Evolutionary conservation across 192 early-diverging fungal species (phyloP).

Genomic region (Coemansia sp.): DNA sequence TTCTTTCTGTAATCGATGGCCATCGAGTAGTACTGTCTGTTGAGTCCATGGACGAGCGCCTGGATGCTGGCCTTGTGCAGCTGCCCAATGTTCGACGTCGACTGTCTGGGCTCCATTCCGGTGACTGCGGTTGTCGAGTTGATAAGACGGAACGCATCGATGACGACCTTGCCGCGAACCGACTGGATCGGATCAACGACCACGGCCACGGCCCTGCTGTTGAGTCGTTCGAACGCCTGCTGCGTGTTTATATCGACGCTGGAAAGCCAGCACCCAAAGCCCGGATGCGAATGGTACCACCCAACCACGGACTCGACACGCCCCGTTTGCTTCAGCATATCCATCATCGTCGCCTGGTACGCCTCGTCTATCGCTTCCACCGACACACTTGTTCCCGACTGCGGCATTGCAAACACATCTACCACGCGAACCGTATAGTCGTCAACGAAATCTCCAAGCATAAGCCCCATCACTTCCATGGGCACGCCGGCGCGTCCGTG

Average conservation of each 20-base stretch:
- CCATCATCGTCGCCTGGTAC: constrained; percentile 99
- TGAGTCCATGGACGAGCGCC: constrained; percentile 96
- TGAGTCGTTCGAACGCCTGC: constrained; percentile 94
- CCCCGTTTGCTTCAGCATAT: constrained; percentile 99
- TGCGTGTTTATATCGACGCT: constrained; percentile 99
- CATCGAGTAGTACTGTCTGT: constrained; percentile 99
- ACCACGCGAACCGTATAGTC: constrained; percentile 99
- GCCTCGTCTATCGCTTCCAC: constrained; percentile 99
- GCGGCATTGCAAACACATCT: constrained; percentile 99
- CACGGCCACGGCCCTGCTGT: constrained; percentile 92
- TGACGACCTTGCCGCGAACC: constrained; percentile 99
- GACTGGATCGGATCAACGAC: constrained; percentile 99
- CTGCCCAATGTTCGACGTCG: constrained; percentile 97
- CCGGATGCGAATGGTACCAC: constrained; percentile 99
- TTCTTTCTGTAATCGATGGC: constrained; percentile 99
- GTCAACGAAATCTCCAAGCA: constrained; percentile 99
- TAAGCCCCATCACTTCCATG: constrained; percentile 99
- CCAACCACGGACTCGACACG: constrained; percentile 98
- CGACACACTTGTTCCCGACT: constrained; percentile 97
- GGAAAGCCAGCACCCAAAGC: constrained; percentile 99
- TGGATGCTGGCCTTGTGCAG: constrained; percentile 97
- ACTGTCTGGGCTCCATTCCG: constrained; percentile 94
- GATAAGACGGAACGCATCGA: constrained; percentile 98
- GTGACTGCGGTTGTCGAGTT: constrained; percentile 82
- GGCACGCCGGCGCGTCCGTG: constrained; percentile 96